Evolutionary conservation across 305 asterid genomes (phyloP).

Genomic region (Ruellia speciosa): DNA sequence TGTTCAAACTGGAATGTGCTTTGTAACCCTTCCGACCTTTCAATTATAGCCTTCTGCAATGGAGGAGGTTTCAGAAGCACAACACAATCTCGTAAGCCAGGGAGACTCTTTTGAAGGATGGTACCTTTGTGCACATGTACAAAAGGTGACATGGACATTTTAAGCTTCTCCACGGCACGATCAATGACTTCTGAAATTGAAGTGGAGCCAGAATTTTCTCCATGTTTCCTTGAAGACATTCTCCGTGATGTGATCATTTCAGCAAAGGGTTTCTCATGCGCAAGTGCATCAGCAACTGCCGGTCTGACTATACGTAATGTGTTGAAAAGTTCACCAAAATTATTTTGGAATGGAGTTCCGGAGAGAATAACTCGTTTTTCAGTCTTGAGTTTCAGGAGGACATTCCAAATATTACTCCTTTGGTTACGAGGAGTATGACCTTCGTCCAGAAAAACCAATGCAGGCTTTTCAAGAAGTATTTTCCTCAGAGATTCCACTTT

Average conservation of each 20-base stretch:
- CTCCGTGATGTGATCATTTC: conserved; percentile 25
- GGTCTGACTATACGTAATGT: conserved; percentile 62
- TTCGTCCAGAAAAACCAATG: conserved; percentile 53
- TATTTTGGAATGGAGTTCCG: conserved; percentile 72
- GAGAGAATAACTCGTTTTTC: conserved; percentile 50
- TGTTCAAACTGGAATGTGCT: conserved; percentile 34
- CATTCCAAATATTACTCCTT: conserved; percentile 47
- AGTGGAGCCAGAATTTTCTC: not conserved
- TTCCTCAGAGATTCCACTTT: conserved; percentile 19
- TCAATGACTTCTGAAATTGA: conserved; percentile 16
- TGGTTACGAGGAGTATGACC: conserved; percentile 68
- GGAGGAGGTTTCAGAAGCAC: conserved; percentile 41
- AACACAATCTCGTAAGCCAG: conserved; percentile 46
- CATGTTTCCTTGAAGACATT: not conserved
- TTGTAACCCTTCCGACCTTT: conserved; percentile 21
- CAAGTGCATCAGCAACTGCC: conserved; percentile 32
- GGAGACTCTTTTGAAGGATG: conserved; percentile 47
- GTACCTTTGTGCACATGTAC: conserved; percentile 60
- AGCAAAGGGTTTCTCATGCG: conserved; percentile 23
- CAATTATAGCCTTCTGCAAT: conserved; percentile 41
- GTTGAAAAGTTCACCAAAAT: conserved; percentile 59
- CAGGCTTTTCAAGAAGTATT: conserved; percentile 47
- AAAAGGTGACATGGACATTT: conserved; percentile 37
- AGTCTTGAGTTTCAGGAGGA: conserved; percentile 37
- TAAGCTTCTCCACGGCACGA: conserved; percentile 36